Conservation (phyloP, 139 green algal species). For the Chlamydomonas sp. region DNA sequence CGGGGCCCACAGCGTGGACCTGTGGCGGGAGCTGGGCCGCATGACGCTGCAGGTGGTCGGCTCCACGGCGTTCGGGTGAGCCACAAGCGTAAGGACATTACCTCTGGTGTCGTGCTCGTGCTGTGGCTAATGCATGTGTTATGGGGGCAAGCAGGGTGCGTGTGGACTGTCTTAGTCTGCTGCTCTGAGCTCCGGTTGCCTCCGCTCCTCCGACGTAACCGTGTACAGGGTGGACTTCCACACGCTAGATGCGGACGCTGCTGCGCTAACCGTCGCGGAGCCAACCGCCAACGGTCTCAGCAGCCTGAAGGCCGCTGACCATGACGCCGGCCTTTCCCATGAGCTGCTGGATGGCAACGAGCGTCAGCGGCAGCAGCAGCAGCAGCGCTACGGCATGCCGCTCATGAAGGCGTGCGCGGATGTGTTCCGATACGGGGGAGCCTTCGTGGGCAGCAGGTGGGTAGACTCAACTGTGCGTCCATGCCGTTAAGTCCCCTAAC, state of each 20-base stretch:
- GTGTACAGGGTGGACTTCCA: constrained; percentile 19
- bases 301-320: neutral
- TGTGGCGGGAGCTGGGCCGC: constrained; percentile 52
- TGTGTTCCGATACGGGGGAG: constrained; percentile 17
- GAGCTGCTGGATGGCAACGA: neutral
- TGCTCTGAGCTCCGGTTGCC: neutral
- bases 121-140: neutral
- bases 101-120: neutral
- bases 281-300: neutral
- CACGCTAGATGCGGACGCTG: neutral
- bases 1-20: constrained; percentile 45
- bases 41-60: constrained; percentile 72
- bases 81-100: too few species aligned
- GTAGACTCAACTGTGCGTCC: neutral
- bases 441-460: constrained; percentile 20
- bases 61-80: constrained; percentile 68
- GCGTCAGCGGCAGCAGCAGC: neutral
- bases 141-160: neutral
- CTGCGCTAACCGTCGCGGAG: neutral
- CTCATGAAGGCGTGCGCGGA: constrained; percentile 17
- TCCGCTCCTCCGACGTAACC: neutral
- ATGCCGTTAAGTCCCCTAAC: neutral
- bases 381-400: constrained; percentile 4
- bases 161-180: neutral
- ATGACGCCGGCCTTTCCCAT: neutral